Base-by-base conservation (phyloP, 2,329 filamentous ascomycete species). In the Aspergillus chevalieri region DNA sequence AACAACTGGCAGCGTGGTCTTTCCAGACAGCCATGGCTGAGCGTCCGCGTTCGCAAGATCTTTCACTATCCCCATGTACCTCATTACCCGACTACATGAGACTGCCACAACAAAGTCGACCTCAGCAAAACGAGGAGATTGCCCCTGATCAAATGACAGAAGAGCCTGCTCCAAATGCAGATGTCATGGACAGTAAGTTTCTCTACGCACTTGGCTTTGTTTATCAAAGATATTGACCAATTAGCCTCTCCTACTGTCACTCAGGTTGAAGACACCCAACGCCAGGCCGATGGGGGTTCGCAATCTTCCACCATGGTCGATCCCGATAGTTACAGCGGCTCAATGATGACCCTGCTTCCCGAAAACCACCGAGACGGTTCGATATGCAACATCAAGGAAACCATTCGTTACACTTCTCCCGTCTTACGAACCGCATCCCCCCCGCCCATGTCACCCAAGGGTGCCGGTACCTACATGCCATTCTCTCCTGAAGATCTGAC, bases 1-100 rank as follows among this genome's bases (percentile, higher is more conserved):
- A 69, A 39, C 64, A 54, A 30, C 54, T 77, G 43, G 69, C 71
- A 10, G 67, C 71, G 9, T 77, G 74, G 66, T 71, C 70, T 7
- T 74, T 76, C 46, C 64, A 63, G 8, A 59, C 60, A 9, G 66
- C 69, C 8, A 65, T 59, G 47, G 62, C 53, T 12, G 63, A 67
- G 33, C 65, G 71, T 41, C 54, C 55, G 22, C 65, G 68, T 48
- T 68, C 70, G 0, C 50, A 63, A 14, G 67, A 69, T 39, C 53
- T 67, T 6, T 63, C 70, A 8, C 52, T 73, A 12, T 73, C 70
- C 26, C 71, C 72, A 9, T 67, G 59, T 49, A 59, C 64, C 45
- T 65, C 66, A 5, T 47, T 63, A 17, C 57, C 58, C 43, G 60
- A 54, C 51, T 50, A 56, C 51, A 47, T 61, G 50, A 43, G 28